These are phyloP conservation scores for Camelina laxa DNA, from an alignment of 345 rosid species.

Conservation along the genomic window DNA sequence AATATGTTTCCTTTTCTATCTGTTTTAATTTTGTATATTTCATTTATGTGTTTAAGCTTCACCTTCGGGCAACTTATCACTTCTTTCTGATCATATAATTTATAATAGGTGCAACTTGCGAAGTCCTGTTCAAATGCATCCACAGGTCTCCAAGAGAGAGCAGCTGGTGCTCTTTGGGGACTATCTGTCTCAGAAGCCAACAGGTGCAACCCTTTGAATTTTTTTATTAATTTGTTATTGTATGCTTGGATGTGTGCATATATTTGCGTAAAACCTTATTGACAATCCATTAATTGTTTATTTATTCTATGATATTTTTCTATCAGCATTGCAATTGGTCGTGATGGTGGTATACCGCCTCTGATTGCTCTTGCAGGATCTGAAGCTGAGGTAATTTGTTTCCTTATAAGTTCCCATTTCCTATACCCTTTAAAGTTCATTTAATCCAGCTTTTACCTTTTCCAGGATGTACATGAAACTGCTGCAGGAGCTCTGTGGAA, in stretches of 20 bases:
- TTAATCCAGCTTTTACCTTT: conserved; percentile 5
- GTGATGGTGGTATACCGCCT: conserved; percentile 77
- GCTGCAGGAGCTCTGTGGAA: conserved; percentile 93
- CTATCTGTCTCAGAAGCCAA: conserved; percentile 85
- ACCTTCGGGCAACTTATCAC: conserved; percentile 23
- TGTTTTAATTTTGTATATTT: background rate
- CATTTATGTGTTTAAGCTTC: conserved; percentile 7
- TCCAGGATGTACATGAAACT: conserved; percentile 86
- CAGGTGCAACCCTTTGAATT: conserved; percentile 53
- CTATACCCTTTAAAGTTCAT: background rate
- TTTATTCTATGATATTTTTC: background rate
- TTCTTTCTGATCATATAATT: conserved; percentile 38
- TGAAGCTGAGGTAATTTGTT: conserved; percentile 58
- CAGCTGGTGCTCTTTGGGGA: conserved; percentile 98
- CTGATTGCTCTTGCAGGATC: conserved; percentile 68
- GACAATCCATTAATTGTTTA: background rate
- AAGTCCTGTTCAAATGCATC: conserved; percentile 75
- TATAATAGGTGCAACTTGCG: conserved; percentile 80
- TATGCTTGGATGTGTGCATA: background rate
- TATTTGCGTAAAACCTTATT: conserved; percentile 8
- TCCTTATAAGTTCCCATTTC: conserved; percentile 16
- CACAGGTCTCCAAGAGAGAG: conserved; percentile 91
- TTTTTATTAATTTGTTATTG: background rate
- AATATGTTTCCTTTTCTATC: conserved; percentile 20
- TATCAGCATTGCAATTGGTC: conserved; percentile 76